These are phyloP conservation scores for Saturnispora hagleri DNA, from an alignment of 805 yeast species.

Conservation along the genomic window DNA sequence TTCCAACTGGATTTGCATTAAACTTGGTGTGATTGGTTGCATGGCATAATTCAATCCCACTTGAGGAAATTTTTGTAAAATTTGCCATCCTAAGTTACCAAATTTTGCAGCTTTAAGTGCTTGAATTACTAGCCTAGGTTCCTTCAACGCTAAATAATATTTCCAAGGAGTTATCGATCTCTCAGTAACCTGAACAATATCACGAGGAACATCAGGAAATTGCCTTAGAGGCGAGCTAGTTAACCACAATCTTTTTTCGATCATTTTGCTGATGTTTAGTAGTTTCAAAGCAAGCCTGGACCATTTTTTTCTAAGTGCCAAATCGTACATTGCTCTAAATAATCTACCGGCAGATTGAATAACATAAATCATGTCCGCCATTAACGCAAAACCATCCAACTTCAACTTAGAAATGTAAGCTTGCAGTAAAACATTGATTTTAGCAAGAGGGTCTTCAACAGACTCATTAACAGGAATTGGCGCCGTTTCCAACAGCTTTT, in stretches of 20 bases:
- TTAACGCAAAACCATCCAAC: constrained; percentile 81
- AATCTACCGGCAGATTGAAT: constrained; percentile 91
- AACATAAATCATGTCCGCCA: constrained; percentile 88
- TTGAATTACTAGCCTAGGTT: constrained; percentile 66
- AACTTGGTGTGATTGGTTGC: constrained; percentile 70
- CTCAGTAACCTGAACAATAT: constrained; percentile 66
- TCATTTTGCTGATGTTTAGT: constrained; percentile 66
- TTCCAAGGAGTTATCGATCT: constrained; percentile 76
- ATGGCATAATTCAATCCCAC: constrained; percentile 47
- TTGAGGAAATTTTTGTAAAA: constrained; percentile 67
- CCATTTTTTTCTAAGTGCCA: constrained; percentile 65
- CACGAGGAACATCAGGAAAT: constrained; percentile 60
- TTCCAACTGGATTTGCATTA: constrained; percentile 58
- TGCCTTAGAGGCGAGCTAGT: constrained; percentile 83
- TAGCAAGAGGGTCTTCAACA: constrained; percentile 62
- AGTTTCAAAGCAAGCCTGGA: constrained; percentile 47
- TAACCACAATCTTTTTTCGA: constrained; percentile 76
- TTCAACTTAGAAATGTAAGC: constrained; percentile 71
- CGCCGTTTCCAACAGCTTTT: constrained; percentile 56
- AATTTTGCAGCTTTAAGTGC: constrained; percentile 64
- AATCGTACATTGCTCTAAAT: constrained; percentile 76
- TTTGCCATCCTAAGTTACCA: constrained; percentile 50
- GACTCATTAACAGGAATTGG: constrained; percentile 83
- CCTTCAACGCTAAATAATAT: constrained; percentile 58
- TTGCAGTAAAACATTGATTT: constrained; percentile 72